A percentile compares a stretch with the other conserved stretches of the same genome.
phyloP scores from a whole-genome alignment of 2,329 filamentous ascomycete genomes.

The Colletotrichum destructivum region DNA sequence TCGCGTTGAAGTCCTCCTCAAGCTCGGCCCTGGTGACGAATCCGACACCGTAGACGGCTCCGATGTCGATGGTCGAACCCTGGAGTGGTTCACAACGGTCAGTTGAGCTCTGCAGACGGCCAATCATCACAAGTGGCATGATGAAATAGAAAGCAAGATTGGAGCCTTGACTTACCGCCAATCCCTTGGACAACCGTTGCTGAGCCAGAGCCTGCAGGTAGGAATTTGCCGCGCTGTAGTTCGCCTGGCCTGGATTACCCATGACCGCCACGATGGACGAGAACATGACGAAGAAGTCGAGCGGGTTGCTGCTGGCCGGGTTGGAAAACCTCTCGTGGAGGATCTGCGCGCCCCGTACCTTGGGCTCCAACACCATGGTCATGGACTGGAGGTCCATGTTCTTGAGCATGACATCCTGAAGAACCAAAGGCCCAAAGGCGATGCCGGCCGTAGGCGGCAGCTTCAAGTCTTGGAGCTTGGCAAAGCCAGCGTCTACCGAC shows the following conservation, averaged over 20 bases:
- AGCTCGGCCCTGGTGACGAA: constrained; percentile 50
- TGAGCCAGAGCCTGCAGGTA: constrained; percentile 57
- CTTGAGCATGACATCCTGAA: constrained; percentile 53
- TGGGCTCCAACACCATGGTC: constrained; percentile 49
- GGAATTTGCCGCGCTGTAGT: constrained; percentile 61
- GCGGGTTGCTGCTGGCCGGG: constrained; percentile 22
- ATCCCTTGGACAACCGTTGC: constrained; percentile 53
- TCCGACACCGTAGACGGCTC: constrained; percentile 57
- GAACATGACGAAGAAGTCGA: constrained; percentile 57
- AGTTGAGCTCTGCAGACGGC: too few relatives aligned
- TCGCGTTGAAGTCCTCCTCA: constrained; percentile 27
- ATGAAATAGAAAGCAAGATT: too few relatives aligned
- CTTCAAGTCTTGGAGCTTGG: constrained; percentile 28
- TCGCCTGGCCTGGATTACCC: constrained; percentile 56
- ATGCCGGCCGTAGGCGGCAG: constrained; percentile 58
- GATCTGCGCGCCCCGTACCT: constrained; percentile 51
- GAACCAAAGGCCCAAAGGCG: constrained; percentile 60
- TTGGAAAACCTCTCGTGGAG: constrained; percentile 50
- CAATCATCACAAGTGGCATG: too few relatives aligned
- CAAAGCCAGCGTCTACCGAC: constrained; percentile 41
- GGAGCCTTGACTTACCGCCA: constrained; percentile 43
- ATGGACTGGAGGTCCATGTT: constrained; percentile 48
- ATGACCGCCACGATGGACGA: constrained; percentile 49
- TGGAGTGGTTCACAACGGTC: too few relatives aligned
- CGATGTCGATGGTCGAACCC: constrained; percentile 54